Evolutionary conservation across 805 yeast species (phyloP).

Genomic region (Wickerhamiella parazyma): DNA sequence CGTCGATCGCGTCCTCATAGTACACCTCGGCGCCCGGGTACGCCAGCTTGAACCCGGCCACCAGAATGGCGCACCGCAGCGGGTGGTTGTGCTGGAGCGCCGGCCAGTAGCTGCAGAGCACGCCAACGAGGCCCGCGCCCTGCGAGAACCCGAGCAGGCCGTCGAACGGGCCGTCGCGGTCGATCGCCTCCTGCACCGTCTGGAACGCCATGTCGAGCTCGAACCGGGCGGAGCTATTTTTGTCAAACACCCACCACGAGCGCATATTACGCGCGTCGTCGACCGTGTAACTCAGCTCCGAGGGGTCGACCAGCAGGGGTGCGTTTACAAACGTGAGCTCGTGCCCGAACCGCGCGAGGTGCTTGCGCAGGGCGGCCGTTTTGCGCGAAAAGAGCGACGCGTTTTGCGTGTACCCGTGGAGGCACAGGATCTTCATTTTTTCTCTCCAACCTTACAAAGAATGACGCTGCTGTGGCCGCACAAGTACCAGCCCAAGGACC

Average conservation of each 20-base stretch:
- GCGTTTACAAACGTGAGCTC: conserved; percentile 70
- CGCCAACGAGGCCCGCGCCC: conserved; percentile 79
- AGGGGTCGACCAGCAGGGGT: conserved; percentile 49
- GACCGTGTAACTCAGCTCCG: conserved; percentile 60
- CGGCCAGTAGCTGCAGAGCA: conserved; percentile 47
- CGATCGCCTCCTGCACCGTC: conserved; percentile 40
- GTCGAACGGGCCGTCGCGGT: conserved; percentile 64
- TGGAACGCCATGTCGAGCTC: conserved; percentile 33
- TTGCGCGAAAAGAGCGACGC: conserved; percentile 76
- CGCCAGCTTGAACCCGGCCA: conserved; percentile 43
- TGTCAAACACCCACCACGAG: conserved; percentile 67
- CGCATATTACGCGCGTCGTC: conserved; percentile 28
- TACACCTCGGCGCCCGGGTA: conserved; percentile 9
- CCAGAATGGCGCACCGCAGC: conserved; percentile 61
- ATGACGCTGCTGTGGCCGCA: conserved; percentile 79
- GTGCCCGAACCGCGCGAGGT: conserved; percentile 48
- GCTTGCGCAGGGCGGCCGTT: conserved; percentile 77
- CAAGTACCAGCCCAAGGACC: conserved; percentile 66
- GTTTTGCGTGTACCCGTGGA: conserved; percentile 78
- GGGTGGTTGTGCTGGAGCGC: conserved; percentile 39
- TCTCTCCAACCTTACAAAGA: too few species aligned
- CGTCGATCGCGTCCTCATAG: conserved; percentile 24
- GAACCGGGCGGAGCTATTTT: conserved; percentile 18
- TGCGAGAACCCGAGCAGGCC: conserved; percentile 89
- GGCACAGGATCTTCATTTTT: conserved; percentile 47